A percentile compares a stretch with the other conserved stretches of the same genome.
These are phyloP conservation scores for Aspergillus spinulosporus DNA, from an alignment of 2,329 filamentous ascomycete species.

Conservation along the genomic window DNA sequence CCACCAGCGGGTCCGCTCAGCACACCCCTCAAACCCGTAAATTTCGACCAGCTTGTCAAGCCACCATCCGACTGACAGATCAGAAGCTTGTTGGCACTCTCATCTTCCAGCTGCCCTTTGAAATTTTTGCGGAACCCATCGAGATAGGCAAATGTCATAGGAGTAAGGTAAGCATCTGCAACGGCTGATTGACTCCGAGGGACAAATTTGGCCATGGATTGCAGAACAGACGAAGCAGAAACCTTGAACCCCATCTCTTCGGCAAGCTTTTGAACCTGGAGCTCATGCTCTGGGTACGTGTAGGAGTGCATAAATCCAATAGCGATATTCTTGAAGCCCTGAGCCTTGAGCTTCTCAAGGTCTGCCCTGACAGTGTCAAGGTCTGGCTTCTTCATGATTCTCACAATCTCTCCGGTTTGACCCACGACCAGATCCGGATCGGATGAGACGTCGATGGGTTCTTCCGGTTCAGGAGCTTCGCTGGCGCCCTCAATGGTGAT, in stretches of 20 bases:
- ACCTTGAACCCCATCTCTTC: constrained; percentile 74
- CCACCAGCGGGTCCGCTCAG: constrained; percentile 16
- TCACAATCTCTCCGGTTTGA: constrained; percentile 63
- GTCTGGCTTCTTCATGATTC: constrained; percentile 61
- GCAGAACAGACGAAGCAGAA: constrained; percentile 71
- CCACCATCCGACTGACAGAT: constrained; percentile 55
- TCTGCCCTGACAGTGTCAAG: constrained; percentile 55
- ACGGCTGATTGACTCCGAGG: constrained; percentile 71
- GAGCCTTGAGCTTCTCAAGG: constrained; percentile 64
- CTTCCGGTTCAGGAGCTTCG: constrained; percentile 27
- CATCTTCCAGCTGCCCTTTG: constrained; percentile 64
- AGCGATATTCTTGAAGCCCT: constrained; percentile 72
- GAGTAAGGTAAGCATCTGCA: constrained; percentile 74
- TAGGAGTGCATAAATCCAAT: constrained; percentile 88
- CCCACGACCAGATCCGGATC: constrained; percentile 62
- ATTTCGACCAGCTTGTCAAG: constrained; percentile 15
- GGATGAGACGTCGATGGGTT: constrained; percentile 19
- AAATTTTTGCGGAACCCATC: constrained; percentile 59
- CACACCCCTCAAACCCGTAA: constrained; percentile 11
- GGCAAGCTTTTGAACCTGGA: constrained; percentile 69
- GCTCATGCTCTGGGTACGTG: constrained; percentile 80
- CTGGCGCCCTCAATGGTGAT: constrained; percentile 48
- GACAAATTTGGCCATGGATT: constrained; percentile 81
- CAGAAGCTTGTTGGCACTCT: constrained; percentile 21
- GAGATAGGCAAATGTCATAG: constrained; percentile 71